Conservation (phyloP, 495 filamentous ascomycete species). For the Aspergillus biplanus region DNA sequence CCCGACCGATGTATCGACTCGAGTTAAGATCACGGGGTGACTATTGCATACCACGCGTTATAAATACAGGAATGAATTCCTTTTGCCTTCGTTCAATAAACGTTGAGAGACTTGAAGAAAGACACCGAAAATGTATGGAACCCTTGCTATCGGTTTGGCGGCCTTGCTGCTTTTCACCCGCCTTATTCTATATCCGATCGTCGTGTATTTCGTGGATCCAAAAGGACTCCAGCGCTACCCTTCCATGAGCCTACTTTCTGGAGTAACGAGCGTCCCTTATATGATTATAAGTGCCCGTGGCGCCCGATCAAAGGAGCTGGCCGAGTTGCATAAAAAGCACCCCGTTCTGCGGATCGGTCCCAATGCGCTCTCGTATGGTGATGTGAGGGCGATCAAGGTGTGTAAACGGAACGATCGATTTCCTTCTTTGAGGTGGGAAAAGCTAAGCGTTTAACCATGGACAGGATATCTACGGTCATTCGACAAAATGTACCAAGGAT, state of each 20-base stretch:
- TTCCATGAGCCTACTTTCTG: slow-evolving; percentile 38
- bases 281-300: slow-evolving; percentile 36
- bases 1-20: no score
- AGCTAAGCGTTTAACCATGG: no score
- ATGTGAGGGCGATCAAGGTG: slow-evolving; percentile 43
- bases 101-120: no score
- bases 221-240: slow-evolving; percentile 50
- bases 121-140: no score
- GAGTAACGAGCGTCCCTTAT: slow-evolving; percentile 42
- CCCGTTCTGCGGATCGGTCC: slow-evolving; percentile 52
- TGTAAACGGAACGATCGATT: no score
- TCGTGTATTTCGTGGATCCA: slow-evolving; percentile 40
- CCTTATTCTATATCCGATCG: slow-evolving; percentile 23
- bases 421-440: no score
- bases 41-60: no score
- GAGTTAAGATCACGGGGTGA: no score
- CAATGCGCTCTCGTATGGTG: slow-evolving; percentile 48
- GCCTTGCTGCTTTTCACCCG: neutral
- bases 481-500: slow-evolving; percentile 49
- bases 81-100: no score
- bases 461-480: slow-evolving; percentile 52
- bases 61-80: no score
- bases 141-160: no score
- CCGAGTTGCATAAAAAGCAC: slow-evolving; percentile 41
- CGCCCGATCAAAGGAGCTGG: slow-evolving; percentile 37